Conservation (phyloP, 2,329 filamentous ascomycete species). For the Lithohypha guttulata region DNA sequence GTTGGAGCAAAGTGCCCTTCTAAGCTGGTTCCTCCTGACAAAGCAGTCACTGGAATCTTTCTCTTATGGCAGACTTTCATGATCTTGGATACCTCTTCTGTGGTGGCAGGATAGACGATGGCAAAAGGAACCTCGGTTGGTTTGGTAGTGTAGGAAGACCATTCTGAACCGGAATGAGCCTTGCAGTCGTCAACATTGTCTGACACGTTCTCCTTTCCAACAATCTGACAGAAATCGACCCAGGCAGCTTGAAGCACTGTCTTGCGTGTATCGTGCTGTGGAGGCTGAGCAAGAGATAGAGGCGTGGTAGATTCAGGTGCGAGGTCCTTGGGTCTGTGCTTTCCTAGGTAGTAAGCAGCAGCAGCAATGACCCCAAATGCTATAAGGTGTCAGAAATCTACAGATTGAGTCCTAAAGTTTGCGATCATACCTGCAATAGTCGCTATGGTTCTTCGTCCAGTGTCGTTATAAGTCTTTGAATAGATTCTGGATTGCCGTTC, state of each 20-base stretch:
- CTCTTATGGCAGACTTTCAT: conserved; percentile 80
- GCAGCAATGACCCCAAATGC: conserved; percentile 36
- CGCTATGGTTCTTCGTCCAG: too few relatives aligned
- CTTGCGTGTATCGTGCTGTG: conserved; percentile 45
- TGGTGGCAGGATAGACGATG: conserved; percentile 65
- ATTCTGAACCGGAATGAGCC: conserved; percentile 51
- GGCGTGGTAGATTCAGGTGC: conserved; percentile 46
- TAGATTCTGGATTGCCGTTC: too few relatives aligned
- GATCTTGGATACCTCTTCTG: conserved; percentile 72
- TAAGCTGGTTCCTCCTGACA: conserved; percentile 77
- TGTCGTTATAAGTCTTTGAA: too few relatives aligned
- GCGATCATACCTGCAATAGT: too few relatives aligned
- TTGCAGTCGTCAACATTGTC: conserved; percentile 41
- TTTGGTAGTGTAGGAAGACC: conserved; percentile 44
- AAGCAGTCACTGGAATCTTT: conserved; percentile 73
- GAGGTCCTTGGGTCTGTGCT: conserved; percentile 36
- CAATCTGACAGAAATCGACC: conserved; percentile 50
- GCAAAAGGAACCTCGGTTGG: conserved; percentile 40
- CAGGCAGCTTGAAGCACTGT: conserved; percentile 54
- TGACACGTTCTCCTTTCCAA: conserved; percentile 54
- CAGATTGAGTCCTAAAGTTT: too few relatives aligned
- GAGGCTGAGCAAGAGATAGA: conserved; percentile 38
- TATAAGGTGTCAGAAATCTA: too few relatives aligned
- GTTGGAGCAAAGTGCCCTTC: conserved; percentile 85
- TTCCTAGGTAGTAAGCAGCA: conserved; percentile 47